phyloP scores from a whole-genome alignment of 176 grass and related monocot species.

The Phoenix roebelenii region DNA sequence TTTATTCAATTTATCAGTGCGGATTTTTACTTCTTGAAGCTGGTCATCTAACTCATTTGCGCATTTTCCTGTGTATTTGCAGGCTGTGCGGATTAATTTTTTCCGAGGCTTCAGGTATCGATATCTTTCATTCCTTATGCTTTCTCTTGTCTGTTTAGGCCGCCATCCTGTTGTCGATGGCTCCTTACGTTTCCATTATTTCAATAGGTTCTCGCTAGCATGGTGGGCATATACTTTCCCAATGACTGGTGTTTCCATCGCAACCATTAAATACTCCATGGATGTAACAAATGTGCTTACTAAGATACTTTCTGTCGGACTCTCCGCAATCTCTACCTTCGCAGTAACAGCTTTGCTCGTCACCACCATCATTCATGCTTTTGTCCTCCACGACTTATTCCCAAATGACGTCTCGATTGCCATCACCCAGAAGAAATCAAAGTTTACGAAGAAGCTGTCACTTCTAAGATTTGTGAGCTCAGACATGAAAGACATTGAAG shows the following conservation, averaged over 20 bases:
- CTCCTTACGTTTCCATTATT: no score
- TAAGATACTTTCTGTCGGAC: constrained; percentile 38
- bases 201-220: constrained; percentile 72
- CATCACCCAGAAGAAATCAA: constrained; percentile 56
- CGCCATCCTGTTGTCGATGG: no score
- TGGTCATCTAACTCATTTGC: no score
- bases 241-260: constrained; percentile 65
- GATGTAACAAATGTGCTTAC: constrained; percentile 62
- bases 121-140: background rate
- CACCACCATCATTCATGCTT: constrained; percentile 66
- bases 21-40: no score
- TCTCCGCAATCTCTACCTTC: constrained; percentile 67
- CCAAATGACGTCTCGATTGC: constrained; percentile 95
- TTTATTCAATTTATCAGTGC: no score
- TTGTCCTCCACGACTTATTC: constrained; percentile 81
- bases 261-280: constrained; percentile 65
- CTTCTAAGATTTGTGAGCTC: constrained; percentile 59
- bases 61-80: background rate
- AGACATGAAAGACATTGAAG: constrained; percentile 51
- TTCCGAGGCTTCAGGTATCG: constrained; percentile 66
- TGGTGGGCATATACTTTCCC: constrained; percentile 99
- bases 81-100: constrained; percentile 87
- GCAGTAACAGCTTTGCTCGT: constrained; percentile 63
- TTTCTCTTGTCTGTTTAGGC: no score
- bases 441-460: constrained; percentile 69